Base-by-base conservation (phyloP, 192 early-diverging fungal genomes). In the Coemansia interrupta region DNA sequence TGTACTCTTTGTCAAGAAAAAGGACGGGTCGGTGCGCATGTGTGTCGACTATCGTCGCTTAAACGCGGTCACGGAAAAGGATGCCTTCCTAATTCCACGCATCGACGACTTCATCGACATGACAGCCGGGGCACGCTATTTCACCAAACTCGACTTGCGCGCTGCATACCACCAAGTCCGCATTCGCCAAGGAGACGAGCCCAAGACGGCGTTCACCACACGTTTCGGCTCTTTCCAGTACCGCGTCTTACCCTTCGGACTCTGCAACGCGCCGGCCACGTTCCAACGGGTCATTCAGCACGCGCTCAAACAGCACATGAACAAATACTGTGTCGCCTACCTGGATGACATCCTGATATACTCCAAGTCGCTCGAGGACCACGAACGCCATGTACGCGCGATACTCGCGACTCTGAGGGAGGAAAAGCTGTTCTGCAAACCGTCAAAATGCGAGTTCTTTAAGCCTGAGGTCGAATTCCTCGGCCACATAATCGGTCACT, bases 221-320 rank as follows among this genome's bases (percentile, higher is more conserved):
- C 29, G 54, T 0, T 63, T 60, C 0, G 73, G 79, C 1, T 61
- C 49, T 3, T 89, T 56, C 61, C 64, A 89, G 54, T 85, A 66
- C 43, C 32, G 51, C 0, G 85, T 88, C 4, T 47, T 90, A 48
- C 85, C 85, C 0, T 86, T 87, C 55, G 86, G 87, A 0, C 49
- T 89, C 2, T 75, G 69, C 14, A 88, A 87, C 57, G 82, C 80
- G 0, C 83, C 85, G 0, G 83, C 76, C 0, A 68, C 79, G 0
- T 89, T 90, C 63, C 77, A 83, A 58, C 51, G 55, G 0, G 42
- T 81, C 1, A 82, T 85, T 15, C 81, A 83, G 36, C 59, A 76
- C 2, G 50, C 81, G 0, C 58, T 89, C 20, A 1, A 45, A 0
- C 68, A 73, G 0, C 45, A 55, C 9, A 17, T 78, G 2, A 62